Base-by-base conservation (phyloP, 225 moss, liverwort and hornwort species). In the Asterella californica region DNA sequence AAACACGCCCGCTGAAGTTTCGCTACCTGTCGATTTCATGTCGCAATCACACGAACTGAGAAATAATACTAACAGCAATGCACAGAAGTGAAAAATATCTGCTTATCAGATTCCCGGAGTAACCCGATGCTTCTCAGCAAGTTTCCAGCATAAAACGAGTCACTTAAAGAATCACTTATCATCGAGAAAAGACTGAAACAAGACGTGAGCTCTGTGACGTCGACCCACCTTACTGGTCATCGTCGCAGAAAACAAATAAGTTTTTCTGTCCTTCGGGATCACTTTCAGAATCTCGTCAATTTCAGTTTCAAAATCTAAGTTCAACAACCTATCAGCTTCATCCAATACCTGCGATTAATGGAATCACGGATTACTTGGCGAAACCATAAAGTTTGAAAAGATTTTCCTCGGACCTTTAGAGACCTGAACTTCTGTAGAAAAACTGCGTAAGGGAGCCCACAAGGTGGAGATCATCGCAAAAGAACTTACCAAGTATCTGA, bases 251-350 rank as follows among this genome's bases (percentile, higher is more conserved):
- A 96, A 94, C 64, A 96, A 78, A 82, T 93, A 96, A 7, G 94
- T 96, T 34, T 83, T 89, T 34, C 94, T 91, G 78, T 96, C 96
- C 69, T 89, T 92, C 0, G 96, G 94, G 0, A 91, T 83, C 6
- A 91, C 96, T 77, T 96, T 96, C 6, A 96, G 75, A 14, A 96
- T 96, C 76, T 96, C 94, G 37, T 96, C 92, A 46, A 96, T 96
- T 78, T 96, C 92, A 83, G 91, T 88, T 90, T 96, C 94, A 80
- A 94, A 96, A 79, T 96, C 96, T 77, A 94, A 85, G 79, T 94
- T 96, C 54, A 96, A 78, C 30, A 96, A 86, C 81, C 96, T 89
- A 83, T 96, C 96, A 1, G 92, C 96, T 50, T 96, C 96, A 81
- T 96, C 96, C 24, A 94, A 83, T 53, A 96, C 95, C 86, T 93